Percentiles rank a stretch among this genome's conserved stretches.
These are phyloP conservation scores for Cadophora sp. DNA, from an alignment of 2,329 filamentous ascomycete genomes.

Conservation along the genomic window DNA sequence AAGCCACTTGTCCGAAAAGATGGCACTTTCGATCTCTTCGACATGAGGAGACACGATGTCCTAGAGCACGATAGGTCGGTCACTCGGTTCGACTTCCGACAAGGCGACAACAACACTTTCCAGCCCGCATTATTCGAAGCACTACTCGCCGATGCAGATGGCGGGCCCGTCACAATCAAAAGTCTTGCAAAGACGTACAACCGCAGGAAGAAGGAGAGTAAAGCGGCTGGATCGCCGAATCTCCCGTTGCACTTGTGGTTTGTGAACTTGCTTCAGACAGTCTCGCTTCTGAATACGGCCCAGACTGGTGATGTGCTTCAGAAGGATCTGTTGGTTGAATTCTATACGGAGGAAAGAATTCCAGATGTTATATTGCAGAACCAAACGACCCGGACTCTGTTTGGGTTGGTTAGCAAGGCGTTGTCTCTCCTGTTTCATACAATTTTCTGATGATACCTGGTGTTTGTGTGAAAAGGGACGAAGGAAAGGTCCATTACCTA, in stretches of 20 bases:
- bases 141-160: slow-evolving; percentile 25
- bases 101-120: slow-evolving; percentile 30
- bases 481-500: background rate
- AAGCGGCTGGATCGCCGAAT: slow-evolving; percentile 23
- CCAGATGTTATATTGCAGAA: slow-evolving; percentile 27
- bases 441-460: slow-evolving; percentile 1
- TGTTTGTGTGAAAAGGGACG: too few species aligned
- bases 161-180: slow-evolving; percentile 24
- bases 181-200: slow-evolving; percentile 27
- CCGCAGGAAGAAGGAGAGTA: slow-evolving; percentile 27
- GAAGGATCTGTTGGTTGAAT: slow-evolving; percentile 17
- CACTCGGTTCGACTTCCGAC: slow-evolving; percentile 26
- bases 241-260: slow-evolving; percentile 27
- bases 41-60: slow-evolving; percentile 28
- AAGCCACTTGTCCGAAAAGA: slow-evolving; percentile 25
- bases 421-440: slow-evolving; percentile 14
- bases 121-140: slow-evolving; percentile 27
- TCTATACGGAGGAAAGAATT: slow-evolving; percentile 30
- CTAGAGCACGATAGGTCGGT: slow-evolving; percentile 29
- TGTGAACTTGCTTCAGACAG: slow-evolving; percentile 25
- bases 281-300: slow-evolving; percentile 26
- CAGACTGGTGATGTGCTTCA: slow-evolving; percentile 18
- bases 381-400: slow-evolving; percentile 21
- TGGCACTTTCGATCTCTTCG: slow-evolving; percentile 29
- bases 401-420: slow-evolving; percentile 23